phyloP scores from a whole-genome alignment of 768 basidiomycete species.

The Boletus pseudo-olivaceus region DNA sequence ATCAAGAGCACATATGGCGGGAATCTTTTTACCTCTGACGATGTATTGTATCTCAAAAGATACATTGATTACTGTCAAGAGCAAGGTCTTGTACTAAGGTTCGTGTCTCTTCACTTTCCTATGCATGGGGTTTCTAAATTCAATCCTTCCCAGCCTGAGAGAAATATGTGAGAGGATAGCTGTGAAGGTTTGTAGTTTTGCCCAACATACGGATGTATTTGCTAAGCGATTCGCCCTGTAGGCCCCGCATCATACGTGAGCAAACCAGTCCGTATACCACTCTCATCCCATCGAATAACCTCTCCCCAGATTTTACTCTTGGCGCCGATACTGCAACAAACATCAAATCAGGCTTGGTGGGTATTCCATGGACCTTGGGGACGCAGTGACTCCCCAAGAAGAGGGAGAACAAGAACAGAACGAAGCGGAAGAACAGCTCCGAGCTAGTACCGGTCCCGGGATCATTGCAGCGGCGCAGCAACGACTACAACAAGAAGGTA shows the following conservation, averaged over 20 bases:
- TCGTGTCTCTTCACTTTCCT: conserved; percentile 5
- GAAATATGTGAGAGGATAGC: conserved; percentile 89
- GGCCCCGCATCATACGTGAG: conserved; percentile 89
- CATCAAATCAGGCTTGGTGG: conserved; percentile 88
- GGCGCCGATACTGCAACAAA: conserved; percentile 90
- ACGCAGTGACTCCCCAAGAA: conserved; percentile 42
- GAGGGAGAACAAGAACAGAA: conserved; percentile 43
- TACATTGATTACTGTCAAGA: conserved; percentile 92
- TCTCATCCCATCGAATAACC: background rate
- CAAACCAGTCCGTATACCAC: background rate
- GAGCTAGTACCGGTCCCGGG: conserved; percentile 38
- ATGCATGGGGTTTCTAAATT: conserved; percentile 27
- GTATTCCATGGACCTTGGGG: conserved; percentile 70
- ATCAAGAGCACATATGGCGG: conserved; percentile 90
- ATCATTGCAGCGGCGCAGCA: conserved; percentile 44
- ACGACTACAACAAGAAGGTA: conserved; percentile 36
- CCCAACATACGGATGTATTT: background rate
- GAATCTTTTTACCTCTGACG: conserved; percentile 82
- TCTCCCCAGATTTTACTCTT: conserved; percentile 71
- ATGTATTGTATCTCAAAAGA: conserved; percentile 77
- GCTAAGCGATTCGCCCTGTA: conserved; percentile 24
- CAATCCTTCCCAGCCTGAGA: conserved; percentile 39
- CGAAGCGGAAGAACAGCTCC: conserved; percentile 39
- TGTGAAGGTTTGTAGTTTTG: conserved; percentile 53
- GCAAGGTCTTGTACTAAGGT: conserved; percentile 81